Conservation (phyloP, 805 yeast genomes). For the Wickerhamiella parazyma region DNA sequence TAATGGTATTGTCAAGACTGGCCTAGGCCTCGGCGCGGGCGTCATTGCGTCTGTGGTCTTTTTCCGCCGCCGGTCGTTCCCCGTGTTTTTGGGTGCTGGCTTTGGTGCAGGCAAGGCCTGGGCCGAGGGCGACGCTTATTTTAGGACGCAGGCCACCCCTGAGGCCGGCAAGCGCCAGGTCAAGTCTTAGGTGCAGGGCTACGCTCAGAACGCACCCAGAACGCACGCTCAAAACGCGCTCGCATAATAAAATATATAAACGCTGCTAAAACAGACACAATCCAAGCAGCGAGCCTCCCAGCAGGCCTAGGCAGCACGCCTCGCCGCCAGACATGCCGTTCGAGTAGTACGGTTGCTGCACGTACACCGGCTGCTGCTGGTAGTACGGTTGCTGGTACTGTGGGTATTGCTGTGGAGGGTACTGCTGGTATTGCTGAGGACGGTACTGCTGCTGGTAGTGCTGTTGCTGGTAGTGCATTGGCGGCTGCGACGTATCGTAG, state of each 20-base stretch:
- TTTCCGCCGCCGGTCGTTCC: constrained; percentile 90
- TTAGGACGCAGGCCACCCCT: constrained; percentile 35
- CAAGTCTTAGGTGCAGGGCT: constrained; percentile 15
- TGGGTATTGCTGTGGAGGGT: not conserved
- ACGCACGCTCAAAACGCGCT: not conserved
- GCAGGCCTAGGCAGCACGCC: not conserved
- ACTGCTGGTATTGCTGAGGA: not conserved
- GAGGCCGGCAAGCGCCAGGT: constrained; percentile 25
- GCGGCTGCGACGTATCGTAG: not conserved
- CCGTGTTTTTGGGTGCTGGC: constrained; percentile 95
- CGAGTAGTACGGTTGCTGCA: not conserved
- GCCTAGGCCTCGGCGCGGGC: constrained; percentile 94
- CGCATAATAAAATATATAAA: not conserved
- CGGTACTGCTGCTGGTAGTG: not conserved
- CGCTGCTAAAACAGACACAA: not conserved
- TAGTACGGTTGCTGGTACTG: no score
- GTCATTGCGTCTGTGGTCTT: constrained; percentile 80
- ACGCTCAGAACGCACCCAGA: not conserved
- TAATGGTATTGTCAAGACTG: constrained; percentile 86
- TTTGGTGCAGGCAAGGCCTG: constrained; percentile 97
- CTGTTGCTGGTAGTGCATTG: not conserved
- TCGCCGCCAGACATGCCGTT: not conserved
- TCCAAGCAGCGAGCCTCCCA: not conserved
- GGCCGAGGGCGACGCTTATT: constrained; percentile 95
- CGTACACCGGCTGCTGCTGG: constrained; percentile 8